Evolutionary conservation across 1,139 yeast genomes (phyloP).

Genomic region (Insectozyma bohioensis): DNA sequence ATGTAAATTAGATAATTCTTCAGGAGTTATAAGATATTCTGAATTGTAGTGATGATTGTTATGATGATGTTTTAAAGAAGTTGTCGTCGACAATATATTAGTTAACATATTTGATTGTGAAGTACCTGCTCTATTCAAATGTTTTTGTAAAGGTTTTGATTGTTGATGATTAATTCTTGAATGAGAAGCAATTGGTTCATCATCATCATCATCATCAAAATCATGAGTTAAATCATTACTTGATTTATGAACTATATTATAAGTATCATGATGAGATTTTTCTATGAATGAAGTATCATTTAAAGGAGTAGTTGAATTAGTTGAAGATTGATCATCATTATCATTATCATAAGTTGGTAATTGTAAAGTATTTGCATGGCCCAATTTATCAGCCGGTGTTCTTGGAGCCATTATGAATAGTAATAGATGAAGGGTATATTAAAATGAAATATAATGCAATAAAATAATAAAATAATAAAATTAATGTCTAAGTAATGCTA

Average conservation of each 20-base stretch:
- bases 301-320: constrained; percentile 17
- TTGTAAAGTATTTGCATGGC: constrained; percentile 10
- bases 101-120: constrained; percentile 9
- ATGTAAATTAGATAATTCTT: constrained; percentile 42
- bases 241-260: background rate
- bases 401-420: constrained; percentile 14
- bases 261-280: no score
- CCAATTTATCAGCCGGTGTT: constrained; percentile 12
- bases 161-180: no score
- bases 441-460: background rate
- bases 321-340: constrained; percentile 14
- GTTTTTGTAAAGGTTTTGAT: background rate
- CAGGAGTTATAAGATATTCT: constrained; percentile 18
- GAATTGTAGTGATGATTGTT: background rate
- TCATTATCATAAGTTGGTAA: constrained; percentile 12
- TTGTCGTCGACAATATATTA: constrained; percentile 7
- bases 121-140: constrained; percentile 8
- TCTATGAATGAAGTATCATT: no score
- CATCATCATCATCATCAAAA: no score
- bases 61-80: background rate
- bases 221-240: no score
- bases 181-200: background rate
- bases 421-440: no score
- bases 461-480: background rate
- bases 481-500: background rate